Percentiles rank a stretch among this genome's conserved stretches.
phyloP scores from a whole-genome alignment of 768 basidiomycete species.

The Amanita pseudoporphyria region DNA sequence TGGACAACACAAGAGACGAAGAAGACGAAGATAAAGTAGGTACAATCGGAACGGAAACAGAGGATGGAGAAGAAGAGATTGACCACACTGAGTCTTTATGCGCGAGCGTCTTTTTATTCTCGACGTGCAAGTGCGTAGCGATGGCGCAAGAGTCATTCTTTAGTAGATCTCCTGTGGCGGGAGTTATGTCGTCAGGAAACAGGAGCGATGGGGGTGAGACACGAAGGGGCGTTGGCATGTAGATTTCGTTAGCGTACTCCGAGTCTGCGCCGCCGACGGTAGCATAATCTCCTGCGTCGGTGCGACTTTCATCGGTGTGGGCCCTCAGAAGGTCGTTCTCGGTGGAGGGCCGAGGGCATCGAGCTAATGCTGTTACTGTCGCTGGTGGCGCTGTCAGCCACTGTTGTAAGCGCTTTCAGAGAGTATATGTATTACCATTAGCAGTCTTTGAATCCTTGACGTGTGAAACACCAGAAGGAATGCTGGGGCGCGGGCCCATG shows the following conservation, averaged over 20 bases:
- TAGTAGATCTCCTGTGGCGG: neutral
- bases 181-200: neutral
- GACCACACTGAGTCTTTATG: slow-evolving; percentile 1
- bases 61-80: neutral
- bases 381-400: neutral
- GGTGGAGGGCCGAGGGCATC: neutral
- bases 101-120: neutral
- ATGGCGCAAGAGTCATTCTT: neutral
- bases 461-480: neutral
- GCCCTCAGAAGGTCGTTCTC: neutral
- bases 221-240: neutral
- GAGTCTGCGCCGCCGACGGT: neutral
- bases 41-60: neutral
- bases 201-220: neutral
- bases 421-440: slow-evolving; percentile 3
- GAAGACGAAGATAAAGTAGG: neutral
- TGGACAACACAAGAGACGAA: neutral
- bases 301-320: neutral
- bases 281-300: neutral
- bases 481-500: neutral
- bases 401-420: neutral
- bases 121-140: neutral
- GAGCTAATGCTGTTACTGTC: neutral
- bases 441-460: neutral
- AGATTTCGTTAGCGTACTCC: neutral